Conservation (phyloP, 2,329 filamentous ascomycete species). For the Podosphaera aphanis region DNA sequence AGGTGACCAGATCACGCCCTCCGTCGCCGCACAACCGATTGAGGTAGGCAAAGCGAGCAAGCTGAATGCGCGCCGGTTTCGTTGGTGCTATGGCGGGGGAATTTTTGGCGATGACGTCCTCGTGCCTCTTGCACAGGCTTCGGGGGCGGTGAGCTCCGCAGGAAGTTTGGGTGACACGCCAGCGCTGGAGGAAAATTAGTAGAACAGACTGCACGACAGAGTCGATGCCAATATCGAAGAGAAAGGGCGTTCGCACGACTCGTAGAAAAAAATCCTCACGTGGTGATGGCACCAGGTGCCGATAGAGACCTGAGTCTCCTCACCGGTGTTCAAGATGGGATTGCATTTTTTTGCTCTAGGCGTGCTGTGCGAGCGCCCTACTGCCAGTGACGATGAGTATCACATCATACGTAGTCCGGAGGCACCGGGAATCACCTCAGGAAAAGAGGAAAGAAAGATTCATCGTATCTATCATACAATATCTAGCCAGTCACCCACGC, state of each 20-base stretch:
- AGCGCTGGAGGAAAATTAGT: neutral
- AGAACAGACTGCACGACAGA: neutral
- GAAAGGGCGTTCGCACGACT: neutral
- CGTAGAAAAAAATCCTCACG: no score
- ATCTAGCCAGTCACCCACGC: no score
- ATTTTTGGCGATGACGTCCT: neutral
- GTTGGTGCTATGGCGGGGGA: neutral
- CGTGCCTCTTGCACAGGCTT: neutral
- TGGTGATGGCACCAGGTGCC: no score
- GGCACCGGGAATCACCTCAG: no score
- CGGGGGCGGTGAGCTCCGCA: neutral
- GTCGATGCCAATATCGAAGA: neutral
- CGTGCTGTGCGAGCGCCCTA: no score
- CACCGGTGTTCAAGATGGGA: no score
- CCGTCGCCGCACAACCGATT: constrained; percentile 23
- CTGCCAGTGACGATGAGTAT: no score
- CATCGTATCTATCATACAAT: no score
- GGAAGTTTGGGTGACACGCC: neutral
- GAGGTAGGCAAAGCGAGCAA: constrained; percentile 19
- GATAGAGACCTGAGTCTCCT: no score
- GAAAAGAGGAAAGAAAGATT: no score
- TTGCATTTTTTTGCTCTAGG: no score
- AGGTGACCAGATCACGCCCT: constrained; percentile 35
- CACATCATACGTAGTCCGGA: no score
- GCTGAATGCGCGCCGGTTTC: constrained; percentile 10